These are phyloP conservation scores for Phaffia australis DNA, from an alignment of 768 basidiomycete genomes.

Conservation along the genomic window DNA sequence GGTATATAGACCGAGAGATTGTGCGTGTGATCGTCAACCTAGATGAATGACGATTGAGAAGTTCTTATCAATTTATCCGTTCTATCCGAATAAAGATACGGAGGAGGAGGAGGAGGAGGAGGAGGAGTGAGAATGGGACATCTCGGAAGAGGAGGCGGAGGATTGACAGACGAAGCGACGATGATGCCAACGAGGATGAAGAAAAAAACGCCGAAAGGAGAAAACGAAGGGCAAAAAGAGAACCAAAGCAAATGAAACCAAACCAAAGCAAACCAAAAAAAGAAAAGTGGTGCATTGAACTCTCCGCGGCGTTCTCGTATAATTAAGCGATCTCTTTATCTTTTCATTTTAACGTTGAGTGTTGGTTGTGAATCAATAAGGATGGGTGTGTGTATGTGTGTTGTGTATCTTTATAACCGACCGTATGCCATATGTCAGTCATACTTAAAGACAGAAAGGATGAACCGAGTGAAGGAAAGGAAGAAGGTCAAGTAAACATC, in stretches of 20 bases:
- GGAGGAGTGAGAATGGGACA: not conserved
- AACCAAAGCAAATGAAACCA: not conserved
- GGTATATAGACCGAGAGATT: no score
- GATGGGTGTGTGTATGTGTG: no score
- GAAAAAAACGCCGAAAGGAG: not conserved
- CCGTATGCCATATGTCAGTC: no score
- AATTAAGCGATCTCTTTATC: not conserved
- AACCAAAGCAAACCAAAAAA: no score
- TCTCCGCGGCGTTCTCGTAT: no score
- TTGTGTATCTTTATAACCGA: no score
- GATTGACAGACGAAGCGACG: not conserved
- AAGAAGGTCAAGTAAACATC: no score
- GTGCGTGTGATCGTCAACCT: not conserved
- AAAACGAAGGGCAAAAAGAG: not conserved
- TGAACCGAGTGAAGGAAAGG: no score
- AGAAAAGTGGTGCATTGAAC: no score
- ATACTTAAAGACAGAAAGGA: no score
- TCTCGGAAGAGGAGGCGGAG: not conserved
- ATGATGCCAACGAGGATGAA: not conserved
- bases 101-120: not conserved
- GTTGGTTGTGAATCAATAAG: no score
- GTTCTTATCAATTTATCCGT: not conserved
- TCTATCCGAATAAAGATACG: not conserved
- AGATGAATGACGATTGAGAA: not conserved
- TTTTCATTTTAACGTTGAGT: not conserved